Evolutionary conservation across 192 early-diverging fungal genomes (phyloP).

Genomic region (Pecoramyces ruminantium): DNA sequence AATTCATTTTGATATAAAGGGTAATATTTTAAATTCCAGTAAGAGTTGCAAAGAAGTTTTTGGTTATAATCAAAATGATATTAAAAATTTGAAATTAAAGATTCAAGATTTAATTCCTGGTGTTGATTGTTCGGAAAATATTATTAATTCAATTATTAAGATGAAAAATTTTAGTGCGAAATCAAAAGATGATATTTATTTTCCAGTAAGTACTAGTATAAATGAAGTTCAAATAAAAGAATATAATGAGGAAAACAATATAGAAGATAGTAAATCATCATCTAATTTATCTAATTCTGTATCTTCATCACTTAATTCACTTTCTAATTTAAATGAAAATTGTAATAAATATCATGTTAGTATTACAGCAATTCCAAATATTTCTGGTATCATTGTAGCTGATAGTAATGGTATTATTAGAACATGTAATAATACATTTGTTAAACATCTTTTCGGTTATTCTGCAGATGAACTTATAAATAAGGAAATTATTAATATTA

Average conservation of each 20-base stretch:
- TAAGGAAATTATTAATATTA: conserved; percentile 27
- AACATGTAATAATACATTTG: conserved; percentile 32
- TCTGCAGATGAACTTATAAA: conserved; percentile 21
- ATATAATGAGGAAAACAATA: background rate
- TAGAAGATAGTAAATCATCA: background rate
- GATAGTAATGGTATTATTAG: conserved; percentile 29
- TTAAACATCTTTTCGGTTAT: conserved; percentile 47
- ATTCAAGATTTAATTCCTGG: background rate
- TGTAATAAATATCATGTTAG: conserved; percentile 15
- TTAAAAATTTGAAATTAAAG: background rate
- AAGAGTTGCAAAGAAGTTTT: background rate
- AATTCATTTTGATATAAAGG: background rate
- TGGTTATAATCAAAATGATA: background rate
- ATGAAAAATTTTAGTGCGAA: background rate
- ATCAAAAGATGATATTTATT: background rate
- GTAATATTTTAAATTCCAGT: background rate
- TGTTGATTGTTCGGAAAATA: background rate
- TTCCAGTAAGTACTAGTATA: background rate
- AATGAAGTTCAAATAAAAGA: background rate
- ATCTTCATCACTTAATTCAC: background rate
- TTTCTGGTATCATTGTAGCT: conserved; percentile 38
- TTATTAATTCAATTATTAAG: background rate
- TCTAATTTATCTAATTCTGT: background rate
- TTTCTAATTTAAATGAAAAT: background rate
- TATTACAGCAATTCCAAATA: conserved; percentile 41